A percentile compares a stretch with the other conserved stretches of the same genome.
Conservation (phyloP, 1,284 basidiomycete species). For the Lignosus rhinocerotis region DNA sequence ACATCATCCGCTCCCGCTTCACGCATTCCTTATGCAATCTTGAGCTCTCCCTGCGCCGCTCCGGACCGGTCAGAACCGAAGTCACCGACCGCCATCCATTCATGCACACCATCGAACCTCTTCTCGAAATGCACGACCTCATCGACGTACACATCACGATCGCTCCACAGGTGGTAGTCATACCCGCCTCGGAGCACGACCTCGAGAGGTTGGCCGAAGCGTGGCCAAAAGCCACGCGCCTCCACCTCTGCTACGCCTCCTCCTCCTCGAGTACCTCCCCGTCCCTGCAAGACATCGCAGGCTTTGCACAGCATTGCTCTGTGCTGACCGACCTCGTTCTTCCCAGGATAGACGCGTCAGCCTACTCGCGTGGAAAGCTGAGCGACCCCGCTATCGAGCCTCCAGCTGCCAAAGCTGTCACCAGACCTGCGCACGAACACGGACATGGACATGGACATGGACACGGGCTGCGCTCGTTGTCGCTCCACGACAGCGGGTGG, state of each 20-base stretch:
- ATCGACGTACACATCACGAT: slow-evolving; percentile 6
- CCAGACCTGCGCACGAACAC: background rate
- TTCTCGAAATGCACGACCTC: slow-evolving; percentile 15
- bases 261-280: background rate
- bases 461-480: slow-evolving; percentile 9
- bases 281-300: slow-evolving; percentile 8
- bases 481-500: slow-evolving; percentile 11
- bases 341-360: slow-evolving; percentile 13
- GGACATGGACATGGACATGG: background rate
- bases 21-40: slow-evolving; percentile 3
- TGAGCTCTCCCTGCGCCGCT: slow-evolving; percentile 7
- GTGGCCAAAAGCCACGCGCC: slow-evolving; percentile 13
- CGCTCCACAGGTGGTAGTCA: slow-evolving; percentile 3
- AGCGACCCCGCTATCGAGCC: background rate
- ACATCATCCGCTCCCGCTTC: slow-evolving; percentile 11
- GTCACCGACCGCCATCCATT: slow-evolving; percentile 4
- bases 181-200: slow-evolving; percentile 11
- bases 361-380: background rate
- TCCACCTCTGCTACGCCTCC: slow-evolving; percentile 10
- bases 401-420: background rate
- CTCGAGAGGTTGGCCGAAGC: slow-evolving; percentile 14
- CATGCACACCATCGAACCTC: slow-evolving; percentile 10
- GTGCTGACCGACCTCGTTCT: slow-evolving; percentile 11
- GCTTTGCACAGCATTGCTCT: slow-evolving; percentile 1
- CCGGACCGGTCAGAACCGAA: background rate